A percentile compares a stretch with the other conserved stretches of the same genome.
Evolutionary conservation across 345 rosid species (phyloP).

Genomic region (Mangifera indica): DNA sequence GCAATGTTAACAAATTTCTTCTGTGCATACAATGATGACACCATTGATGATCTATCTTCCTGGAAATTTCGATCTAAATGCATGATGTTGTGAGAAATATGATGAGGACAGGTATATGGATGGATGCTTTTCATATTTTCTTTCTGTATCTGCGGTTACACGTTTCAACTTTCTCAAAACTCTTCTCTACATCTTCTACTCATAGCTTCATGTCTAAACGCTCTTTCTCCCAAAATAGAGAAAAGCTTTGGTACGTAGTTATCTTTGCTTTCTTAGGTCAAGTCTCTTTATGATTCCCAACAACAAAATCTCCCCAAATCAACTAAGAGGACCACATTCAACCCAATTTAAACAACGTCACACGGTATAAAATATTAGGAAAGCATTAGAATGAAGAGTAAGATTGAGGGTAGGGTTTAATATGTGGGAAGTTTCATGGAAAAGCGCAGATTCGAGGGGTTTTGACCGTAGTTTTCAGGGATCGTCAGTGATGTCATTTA

Average conservation of each 20-base stretch:
- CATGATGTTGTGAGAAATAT: not conserved
- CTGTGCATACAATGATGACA: conserved; percentile 4
- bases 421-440: too few relatives aligned
- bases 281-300: conserved; percentile 15
- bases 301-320: conserved; percentile 29
- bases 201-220: conserved; percentile 13
- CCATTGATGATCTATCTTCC: not conserved
- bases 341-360: not conserved
- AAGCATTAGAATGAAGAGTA: too few relatives aligned
- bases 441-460: too few relatives aligned
- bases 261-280: not conserved
- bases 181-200: conserved; percentile 11
- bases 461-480: too few relatives aligned
- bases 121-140: not conserved
- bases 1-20: not conserved
- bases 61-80: not conserved
- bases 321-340: conserved; percentile 33
- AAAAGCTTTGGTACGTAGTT: not conserved
- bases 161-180: conserved; percentile 13
- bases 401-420: too few relatives aligned
- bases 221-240: not conserved
- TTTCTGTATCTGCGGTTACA: not conserved
- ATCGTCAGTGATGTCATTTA: too few relatives aligned
- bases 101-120: not conserved
- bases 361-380: not conserved